Conservation (phyloP, 2,329 filamentous ascomycete genomes). For the Paecilomyces fulvus region DNA sequence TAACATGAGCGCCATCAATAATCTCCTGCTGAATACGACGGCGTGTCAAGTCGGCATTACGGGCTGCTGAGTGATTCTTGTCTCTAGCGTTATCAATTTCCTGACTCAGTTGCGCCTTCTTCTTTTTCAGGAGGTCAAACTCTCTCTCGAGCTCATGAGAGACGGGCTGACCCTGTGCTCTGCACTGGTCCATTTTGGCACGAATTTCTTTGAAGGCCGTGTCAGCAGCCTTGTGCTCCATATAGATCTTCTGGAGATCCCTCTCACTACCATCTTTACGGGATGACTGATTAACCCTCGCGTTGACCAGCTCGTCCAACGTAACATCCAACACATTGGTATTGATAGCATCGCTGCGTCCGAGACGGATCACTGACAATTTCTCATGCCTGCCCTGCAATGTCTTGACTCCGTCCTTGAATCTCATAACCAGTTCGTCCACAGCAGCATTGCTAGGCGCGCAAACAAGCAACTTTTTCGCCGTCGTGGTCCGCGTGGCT, state of each 20-base stretch:
- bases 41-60: constrained; percentile 78
- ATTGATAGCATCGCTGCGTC: constrained; percentile 88
- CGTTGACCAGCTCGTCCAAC: constrained; percentile 80
- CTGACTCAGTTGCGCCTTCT: constrained; percentile 66
- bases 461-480: constrained; percentile 89
- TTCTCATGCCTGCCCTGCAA: constrained; percentile 62
- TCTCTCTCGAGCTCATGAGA: constrained; percentile 57
- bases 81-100: constrained; percentile 84
- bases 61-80: constrained; percentile 68
- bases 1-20: constrained; percentile 79
- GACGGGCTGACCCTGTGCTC: constrained; percentile 41
- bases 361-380: constrained; percentile 81
- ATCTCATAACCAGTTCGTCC: constrained; percentile 85
- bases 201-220: constrained; percentile 63
- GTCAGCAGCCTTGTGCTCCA: constrained; percentile 52
- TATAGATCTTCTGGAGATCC: constrained; percentile 60
- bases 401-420: constrained; percentile 80
- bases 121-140: constrained; percentile 68
- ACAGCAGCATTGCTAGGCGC: constrained; percentile 98
- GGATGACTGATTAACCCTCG: constrained; percentile 49
- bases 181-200: constrained; percentile 60
- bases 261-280: constrained; percentile 40
- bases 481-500: constrained; percentile 26
- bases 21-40: constrained; percentile 84
- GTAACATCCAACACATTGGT: constrained; percentile 81